Conservation (phyloP, 2,329 filamentous ascomycete genomes). For the Aspergillus fructus region DNA sequence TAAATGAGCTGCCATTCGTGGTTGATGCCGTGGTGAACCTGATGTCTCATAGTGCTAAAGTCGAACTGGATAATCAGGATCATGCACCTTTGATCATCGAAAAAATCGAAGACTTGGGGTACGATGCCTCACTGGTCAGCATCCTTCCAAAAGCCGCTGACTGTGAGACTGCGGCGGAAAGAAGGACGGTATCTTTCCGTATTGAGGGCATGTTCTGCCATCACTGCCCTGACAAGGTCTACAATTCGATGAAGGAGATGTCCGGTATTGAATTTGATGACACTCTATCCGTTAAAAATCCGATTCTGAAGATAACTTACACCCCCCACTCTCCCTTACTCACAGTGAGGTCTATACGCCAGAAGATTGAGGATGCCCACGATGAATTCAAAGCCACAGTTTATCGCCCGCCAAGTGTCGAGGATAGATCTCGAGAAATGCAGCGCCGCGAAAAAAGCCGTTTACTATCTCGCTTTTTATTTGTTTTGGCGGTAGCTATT, state of each 20-base stretch:
- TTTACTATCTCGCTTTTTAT: conserved; percentile 67
- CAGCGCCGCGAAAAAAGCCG: conserved; percentile 67
- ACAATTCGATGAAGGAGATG: conserved; percentile 39
- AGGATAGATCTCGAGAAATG: conserved; percentile 75
- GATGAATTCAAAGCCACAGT: conserved; percentile 66
- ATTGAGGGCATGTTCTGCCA: conserved; percentile 74
- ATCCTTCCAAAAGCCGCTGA: conserved; percentile 31
- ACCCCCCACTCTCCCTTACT: conserved; percentile 65
- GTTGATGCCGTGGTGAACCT: conserved; percentile 51
- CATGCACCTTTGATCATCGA: conserved; percentile 48
- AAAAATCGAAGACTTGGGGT: conserved; percentile 61
- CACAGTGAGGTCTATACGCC: conserved; percentile 73
- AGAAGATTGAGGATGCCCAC: conserved; percentile 66
- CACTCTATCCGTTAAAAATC: conserved; percentile 57
- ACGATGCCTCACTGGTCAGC: conserved; percentile 61
- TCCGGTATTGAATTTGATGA: conserved; percentile 48
- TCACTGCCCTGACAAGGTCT: conserved; percentile 60
- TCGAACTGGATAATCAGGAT: conserved; percentile 50
- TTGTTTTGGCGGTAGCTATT: conserved; percentile 69
- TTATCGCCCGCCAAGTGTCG: conserved; percentile 77
- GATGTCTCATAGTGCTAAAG: conserved; percentile 49
- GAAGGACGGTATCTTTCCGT: conserved; percentile 62
- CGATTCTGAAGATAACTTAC: conserved; percentile 71
- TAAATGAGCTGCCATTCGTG: conserved; percentile 49
- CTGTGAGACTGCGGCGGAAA: conserved; percentile 25